Conservation (phyloP, 2,329 filamentous ascomycete genomes). For the Lachnellula hyalina region DNA sequence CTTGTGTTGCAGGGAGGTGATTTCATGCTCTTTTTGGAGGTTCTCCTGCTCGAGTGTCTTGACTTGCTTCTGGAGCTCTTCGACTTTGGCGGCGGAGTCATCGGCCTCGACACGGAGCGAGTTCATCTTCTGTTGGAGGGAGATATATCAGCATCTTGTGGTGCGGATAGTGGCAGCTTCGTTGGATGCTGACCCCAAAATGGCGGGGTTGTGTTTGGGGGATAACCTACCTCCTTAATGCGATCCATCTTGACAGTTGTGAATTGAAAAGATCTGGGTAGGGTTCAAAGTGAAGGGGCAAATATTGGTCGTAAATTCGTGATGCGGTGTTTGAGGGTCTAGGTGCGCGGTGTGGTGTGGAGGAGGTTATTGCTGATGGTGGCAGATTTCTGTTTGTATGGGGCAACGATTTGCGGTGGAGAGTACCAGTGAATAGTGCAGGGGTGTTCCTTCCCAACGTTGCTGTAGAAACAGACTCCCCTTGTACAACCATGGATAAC, state of each 20-base stretch:
- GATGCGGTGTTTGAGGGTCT: conserved; percentile 3
- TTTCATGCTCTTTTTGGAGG: conserved; percentile 94
- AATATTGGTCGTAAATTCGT: neutral
- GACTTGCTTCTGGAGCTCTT: conserved; percentile 82
- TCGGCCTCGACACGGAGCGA: conserved; percentile 91
- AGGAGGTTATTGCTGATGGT: neutral
- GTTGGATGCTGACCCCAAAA: conserved; percentile 18
- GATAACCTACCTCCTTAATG: conserved; percentile 76
- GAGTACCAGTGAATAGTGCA: no score
- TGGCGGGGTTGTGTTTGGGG: conserved; percentile 27
- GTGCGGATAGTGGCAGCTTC: conserved; percentile 8
- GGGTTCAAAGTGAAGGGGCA: neutral
- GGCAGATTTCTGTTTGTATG: neutral
- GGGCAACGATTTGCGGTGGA: no score
- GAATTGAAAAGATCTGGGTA: conserved; percentile 8
- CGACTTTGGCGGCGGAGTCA: conserved; percentile 71
- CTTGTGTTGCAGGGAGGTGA: conserved; percentile 93
- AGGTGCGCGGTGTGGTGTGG: neutral
- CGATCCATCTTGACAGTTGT: conserved; percentile 63
- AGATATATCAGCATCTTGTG: conserved; percentile 6
- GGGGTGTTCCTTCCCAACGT: neutral
- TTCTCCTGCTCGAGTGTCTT: conserved; percentile 93
- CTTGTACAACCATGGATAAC: no score
- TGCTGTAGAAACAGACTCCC: neutral
- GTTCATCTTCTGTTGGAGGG: conserved; percentile 72